Evolutionary conservation across 805 yeast genomes (phyloP), one percentile per base, ranked within the genome.

Genomic region (Kregervanrija pseudodelftensis): DNA sequence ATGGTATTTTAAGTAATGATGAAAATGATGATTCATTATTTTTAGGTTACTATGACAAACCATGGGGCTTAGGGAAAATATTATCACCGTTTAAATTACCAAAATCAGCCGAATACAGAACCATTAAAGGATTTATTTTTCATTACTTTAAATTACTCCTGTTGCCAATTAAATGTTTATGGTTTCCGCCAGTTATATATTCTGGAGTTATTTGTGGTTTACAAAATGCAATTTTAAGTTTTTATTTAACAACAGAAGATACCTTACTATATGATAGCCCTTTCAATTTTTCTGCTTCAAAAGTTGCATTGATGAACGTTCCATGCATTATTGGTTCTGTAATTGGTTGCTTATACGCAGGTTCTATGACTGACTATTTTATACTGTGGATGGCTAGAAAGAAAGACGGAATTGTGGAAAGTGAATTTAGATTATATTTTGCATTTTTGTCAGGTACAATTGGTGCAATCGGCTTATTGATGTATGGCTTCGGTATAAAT

Each of bases 251-350:
- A 1, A 76, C 85, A 3, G 82, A 82, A 57, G 89, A 83, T 49
- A 79, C 80, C 36, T 65, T 67, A 49, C 80, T 78, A 61, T 76
- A 76, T 41, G 77, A 69, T 42, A 69, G 72, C 0, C 91, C 91
- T 8, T 85, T 77, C 69, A 78, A 79, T 61, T 82, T 78, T 56
- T 67, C 79, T 12, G 73, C 73, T 48, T 67, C 72, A 1, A 80
- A 77, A 35, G 85, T 85, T n/a, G 90, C 87, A 0, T 58, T 82
- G 39, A 82, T 84, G 89, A 82, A 83, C 54, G 68, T 84, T n/a
- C 89, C 91, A 1, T 73, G 81, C 37, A 60, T 80, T 36, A 70
- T 79, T 32, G 87, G 87, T 22, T 79, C 85, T 1, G 62, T 77
- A 8, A 67, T 80, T 44, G 87, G 87, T 2, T 79, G 85, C 65